Conservation (phyloP, 2,329 filamentous ascomycete genomes). For the Seiridium cupressi region DNA sequence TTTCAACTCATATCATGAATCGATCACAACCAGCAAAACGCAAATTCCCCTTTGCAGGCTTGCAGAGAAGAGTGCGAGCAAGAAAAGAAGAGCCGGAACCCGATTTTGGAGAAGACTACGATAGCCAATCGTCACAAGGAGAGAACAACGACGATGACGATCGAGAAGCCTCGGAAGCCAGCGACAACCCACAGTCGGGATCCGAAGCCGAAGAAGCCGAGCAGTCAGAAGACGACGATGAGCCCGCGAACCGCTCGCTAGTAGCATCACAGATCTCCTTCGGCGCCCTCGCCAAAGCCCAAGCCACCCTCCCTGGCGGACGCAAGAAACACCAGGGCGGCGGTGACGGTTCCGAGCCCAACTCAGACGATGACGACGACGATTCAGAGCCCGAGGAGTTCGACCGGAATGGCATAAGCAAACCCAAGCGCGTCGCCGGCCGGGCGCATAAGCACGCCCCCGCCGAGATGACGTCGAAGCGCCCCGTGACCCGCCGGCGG, state of each 20-base stretch:
- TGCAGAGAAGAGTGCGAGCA: constrained; percentile 42
- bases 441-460: constrained; percentile 86
- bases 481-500: constrained; percentile 77
- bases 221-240: constrained; percentile 36
- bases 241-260: constrained; percentile 34
- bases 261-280: constrained; percentile 71
- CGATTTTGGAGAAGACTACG: constrained; percentile 34
- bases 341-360: neutral
- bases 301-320: constrained; percentile 59
- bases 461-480: constrained; percentile 76
- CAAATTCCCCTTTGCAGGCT: constrained; percentile 33
- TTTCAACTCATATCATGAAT: constrained; percentile 15
- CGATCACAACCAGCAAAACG: constrained; percentile 32
- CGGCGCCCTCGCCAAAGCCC: constrained; percentile 84
- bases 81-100: constrained; percentile 41
- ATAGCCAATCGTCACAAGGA: constrained; percentile 25
- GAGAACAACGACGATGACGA: constrained; percentile 21
- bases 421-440: constrained; percentile 24
- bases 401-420: constrained; percentile 25
- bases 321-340: constrained; percentile 21
- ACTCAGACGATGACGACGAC: neutral
- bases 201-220: constrained; percentile 29
- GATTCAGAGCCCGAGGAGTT: constrained; percentile 32
- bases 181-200: constrained; percentile 7
- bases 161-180: neutral